A percentile compares a stretch with the other conserved stretches of the same genome.
Conservation (phyloP, 2,329 filamentous ascomycete species). For the Fusarium graminum region DNA sequence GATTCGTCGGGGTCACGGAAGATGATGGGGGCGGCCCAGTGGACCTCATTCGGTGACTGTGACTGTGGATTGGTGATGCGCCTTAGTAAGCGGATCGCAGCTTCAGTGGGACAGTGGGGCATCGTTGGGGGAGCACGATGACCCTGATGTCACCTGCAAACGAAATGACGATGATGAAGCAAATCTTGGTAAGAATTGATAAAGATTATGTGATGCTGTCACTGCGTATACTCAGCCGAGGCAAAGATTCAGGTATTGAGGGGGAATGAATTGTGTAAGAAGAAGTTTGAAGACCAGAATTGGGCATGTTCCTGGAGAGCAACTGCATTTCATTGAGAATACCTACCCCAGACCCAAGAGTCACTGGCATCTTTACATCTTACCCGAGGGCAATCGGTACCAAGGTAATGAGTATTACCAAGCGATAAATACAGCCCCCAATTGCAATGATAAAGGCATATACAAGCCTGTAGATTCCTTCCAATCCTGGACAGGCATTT, state of each 20-base stretch:
- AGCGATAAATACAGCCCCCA: too few relatives aligned
- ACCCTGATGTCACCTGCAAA: constrained; percentile 25
- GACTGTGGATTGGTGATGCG: constrained; percentile 8
- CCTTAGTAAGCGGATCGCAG: constrained; percentile 42
- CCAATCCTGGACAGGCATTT: neutral
- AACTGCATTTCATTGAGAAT: neutral
- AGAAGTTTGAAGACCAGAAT: constrained; percentile 3
- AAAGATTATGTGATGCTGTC: constrained; percentile 6
- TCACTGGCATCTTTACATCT: neutral
- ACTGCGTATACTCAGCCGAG: neutral
- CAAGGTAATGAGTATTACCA: too few relatives aligned
- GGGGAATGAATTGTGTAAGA: neutral
- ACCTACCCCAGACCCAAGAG: neutral
- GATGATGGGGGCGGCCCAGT: constrained; percentile 22
- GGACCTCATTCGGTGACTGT: constrained; percentile 20
- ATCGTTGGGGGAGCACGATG: constrained; percentile 14
- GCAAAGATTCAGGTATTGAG: neutral
- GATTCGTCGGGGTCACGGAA: constrained; percentile 27
- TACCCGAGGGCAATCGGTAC: neutral
- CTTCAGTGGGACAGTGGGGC: constrained; percentile 34
- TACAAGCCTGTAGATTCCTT: constrained; percentile 1
- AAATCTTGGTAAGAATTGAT: constrained; percentile 21
- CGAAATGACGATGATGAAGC: neutral
- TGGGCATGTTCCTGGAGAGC: neutral
- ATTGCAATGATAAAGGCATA: too few relatives aligned